A percentile compares a stretch with the other conserved stretches of the same genome.
These are phyloP conservation scores for Cercospora brassicicola DNA, from an alignment of 2,329 filamentous ascomycete genomes.

Conservation along the genomic window DNA sequence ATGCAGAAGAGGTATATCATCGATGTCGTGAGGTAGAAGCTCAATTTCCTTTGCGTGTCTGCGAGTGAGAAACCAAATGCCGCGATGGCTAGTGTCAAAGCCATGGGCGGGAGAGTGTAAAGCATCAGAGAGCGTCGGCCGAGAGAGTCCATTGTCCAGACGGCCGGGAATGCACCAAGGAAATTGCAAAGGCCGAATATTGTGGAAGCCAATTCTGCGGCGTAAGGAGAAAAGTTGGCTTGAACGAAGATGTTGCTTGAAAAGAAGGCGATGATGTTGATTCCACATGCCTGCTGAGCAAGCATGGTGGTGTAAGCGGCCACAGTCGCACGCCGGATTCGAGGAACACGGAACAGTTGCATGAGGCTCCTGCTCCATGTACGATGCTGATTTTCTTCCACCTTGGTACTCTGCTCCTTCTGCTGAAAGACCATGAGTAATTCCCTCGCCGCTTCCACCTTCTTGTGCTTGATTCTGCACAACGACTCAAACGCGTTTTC, in stretches of 20 bases:
- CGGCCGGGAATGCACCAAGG: not conserved
- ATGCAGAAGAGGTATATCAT: slow-evolving; percentile 55
- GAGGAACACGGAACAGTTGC: slow-evolving; percentile 40
- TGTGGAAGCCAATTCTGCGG: not conserved
- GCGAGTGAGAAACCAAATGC: slow-evolving; percentile 43
- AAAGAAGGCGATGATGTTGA: slow-evolving; percentile 40
- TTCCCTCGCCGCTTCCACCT: not conserved
- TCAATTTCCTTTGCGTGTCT: not conserved
- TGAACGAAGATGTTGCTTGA: slow-evolving; percentile 38
- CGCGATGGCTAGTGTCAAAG: slow-evolving; percentile 32
- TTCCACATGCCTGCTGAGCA: slow-evolving; percentile 36
- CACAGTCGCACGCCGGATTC: slow-evolving; percentile 47
- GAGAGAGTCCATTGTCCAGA: not conserved
- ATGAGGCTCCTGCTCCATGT: not conserved
- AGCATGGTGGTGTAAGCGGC: slow-evolving; percentile 38
- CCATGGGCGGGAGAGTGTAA: slow-evolving; percentile 36
- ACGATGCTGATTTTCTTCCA: not conserved
- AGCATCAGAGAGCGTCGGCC: slow-evolving; percentile 16
- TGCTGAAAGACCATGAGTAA: not conserved
- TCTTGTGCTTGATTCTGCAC: not conserved
- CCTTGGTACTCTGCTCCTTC: not conserved
- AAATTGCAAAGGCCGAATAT: not conserved
- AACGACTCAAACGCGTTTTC: not conserved
- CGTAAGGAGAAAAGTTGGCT: slow-evolving; percentile 12
- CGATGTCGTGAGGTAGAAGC: slow-evolving; percentile 34